Conservation (phyloP, 2,329 filamentous ascomycete species). For the Triangularia verruculosa region DNA sequence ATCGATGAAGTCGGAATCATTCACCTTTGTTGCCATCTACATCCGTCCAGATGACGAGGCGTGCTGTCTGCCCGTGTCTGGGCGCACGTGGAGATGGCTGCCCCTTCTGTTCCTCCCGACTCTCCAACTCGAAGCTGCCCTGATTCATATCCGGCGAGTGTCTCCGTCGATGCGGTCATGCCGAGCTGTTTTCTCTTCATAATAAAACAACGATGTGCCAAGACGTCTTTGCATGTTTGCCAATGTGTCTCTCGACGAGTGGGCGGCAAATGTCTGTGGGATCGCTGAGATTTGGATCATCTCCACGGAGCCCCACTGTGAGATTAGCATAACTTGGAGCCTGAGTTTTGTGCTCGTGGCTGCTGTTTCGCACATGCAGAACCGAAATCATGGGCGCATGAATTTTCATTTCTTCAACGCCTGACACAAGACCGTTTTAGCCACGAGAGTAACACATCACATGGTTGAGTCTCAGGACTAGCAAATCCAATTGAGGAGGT, state of each 20-base stretch:
- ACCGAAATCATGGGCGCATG: not conserved
- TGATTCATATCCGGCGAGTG: not conserved
- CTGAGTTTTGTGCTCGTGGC: not conserved
- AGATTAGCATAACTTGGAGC: not conserved
- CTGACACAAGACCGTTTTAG: not conserved
- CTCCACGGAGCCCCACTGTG: constrained; percentile 1
- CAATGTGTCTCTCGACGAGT: not conserved
- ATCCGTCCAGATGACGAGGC: not conserved
- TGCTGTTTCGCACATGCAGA: not conserved
- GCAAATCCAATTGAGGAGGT: not conserved
- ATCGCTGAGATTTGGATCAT: constrained; percentile 3
- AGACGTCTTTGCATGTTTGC: not conserved
- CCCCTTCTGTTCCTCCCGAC: not conserved
- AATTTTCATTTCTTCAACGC: not conserved
- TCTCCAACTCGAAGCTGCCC: not conserved
- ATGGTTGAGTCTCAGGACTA: not conserved
- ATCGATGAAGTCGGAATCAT: not conserved
- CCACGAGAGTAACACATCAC: not conserved
- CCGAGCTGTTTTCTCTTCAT: not conserved
- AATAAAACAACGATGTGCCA: not conserved
- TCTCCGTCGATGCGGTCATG: not conserved
- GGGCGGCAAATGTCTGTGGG: not conserved
- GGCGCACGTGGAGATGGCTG: not conserved
- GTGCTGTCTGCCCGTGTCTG: not conserved
- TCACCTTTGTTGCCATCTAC: not conserved